phyloP scores from a whole-genome alignment of 2,329 filamentous ascomycete genomes.

The Fusarium sp. region DNA sequence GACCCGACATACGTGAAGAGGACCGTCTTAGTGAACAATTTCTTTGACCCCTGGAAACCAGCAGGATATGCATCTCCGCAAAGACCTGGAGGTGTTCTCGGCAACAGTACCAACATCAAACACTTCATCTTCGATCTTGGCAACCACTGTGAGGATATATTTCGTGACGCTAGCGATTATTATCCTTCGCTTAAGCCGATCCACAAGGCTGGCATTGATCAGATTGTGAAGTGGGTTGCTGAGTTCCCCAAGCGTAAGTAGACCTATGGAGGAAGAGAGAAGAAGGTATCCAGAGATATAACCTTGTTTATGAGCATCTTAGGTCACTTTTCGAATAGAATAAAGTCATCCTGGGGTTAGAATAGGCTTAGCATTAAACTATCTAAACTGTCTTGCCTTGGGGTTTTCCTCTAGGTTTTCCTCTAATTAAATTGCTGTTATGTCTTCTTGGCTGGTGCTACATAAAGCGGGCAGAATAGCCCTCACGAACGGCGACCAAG shows the following conservation, averaged over 20 bases:
- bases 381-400: no score
- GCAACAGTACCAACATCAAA: neutral
- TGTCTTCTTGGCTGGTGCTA: no score
- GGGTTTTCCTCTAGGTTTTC: no score
- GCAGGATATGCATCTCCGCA: neutral
- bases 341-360: no score
- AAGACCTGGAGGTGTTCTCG: neutral
- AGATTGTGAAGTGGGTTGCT: neutral
- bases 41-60: neutral
- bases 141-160: neutral
- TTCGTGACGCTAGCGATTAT: neutral
- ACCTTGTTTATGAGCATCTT: no score
- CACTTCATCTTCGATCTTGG: neutral
- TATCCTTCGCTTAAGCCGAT: neutral
- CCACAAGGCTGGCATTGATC: neutral
- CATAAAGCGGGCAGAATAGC: no score
- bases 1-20: neutral
- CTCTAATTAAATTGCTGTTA: no score
- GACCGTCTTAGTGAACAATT: neutral
- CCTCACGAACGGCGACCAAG: no score
- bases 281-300: no score
- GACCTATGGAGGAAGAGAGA: no score
- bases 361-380: no score
- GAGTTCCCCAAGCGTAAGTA: neutral
- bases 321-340: no score